Evolutionary conservation across 176 grass and related monocot genomes (phyloP).

Genomic region (Ampelocalamus luodianensis): DNA sequence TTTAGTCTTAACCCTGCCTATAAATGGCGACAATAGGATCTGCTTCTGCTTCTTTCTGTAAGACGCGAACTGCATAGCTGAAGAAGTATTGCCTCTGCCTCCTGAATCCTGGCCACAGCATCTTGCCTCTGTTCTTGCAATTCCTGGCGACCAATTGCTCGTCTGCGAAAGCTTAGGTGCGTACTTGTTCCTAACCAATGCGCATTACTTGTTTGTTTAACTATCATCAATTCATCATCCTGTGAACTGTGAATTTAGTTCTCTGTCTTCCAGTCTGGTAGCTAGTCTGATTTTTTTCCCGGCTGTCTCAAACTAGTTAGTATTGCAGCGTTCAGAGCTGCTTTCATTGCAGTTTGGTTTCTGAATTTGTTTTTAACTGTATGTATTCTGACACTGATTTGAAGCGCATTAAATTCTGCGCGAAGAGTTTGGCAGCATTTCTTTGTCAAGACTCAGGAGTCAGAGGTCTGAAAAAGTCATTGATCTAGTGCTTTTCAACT

Average conservation of each 20-base stretch:
- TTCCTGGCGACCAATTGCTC: background rate
- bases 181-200: background rate
- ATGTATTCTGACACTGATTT: background rate
- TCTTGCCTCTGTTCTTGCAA: background rate
- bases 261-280: background rate
- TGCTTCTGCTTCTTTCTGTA: background rate
- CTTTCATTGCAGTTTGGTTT: background rate
- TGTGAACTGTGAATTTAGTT: background rate
- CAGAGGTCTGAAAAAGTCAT: background rate
- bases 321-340: background rate
- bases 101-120: background rate
- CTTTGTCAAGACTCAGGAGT: slow-evolving; percentile 20
- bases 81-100: background rate
- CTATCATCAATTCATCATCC: background rate
- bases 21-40: no score
- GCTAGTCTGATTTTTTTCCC: background rate
- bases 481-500: background rate
- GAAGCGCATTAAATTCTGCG: background rate
- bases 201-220: background rate
- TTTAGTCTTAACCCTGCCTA: background rate
- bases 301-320: background rate
- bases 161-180: background rate
- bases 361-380: background rate
- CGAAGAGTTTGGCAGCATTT: background rate
- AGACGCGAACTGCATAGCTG: background rate